Base-by-base conservation (phyloP, 768 basidiomycete species). In the Calvatia gigantea region DNA sequence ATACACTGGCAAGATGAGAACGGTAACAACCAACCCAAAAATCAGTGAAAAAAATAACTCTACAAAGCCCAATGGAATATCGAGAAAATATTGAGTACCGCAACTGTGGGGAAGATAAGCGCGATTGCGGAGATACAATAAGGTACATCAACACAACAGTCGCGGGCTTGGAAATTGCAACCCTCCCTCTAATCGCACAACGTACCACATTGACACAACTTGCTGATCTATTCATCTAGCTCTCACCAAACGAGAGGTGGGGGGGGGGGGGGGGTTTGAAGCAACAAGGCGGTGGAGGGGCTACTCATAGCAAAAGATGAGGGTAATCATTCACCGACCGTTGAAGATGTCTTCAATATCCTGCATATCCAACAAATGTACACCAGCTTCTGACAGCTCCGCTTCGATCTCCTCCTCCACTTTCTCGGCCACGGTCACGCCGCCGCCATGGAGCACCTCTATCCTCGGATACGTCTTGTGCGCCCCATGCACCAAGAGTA, bases 351-450 rank as follows among this genome's bases (percentile, higher is more conserved):
- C 76, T 5, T 73, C 73, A 6, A 87, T 64, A 65, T 86, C 83
- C 66, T 78, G 78, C 86, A 88, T 86, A 11, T 86, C 84, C 58
- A 89, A 65, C 44, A 88, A 32, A 62, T 75, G 70, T 17, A 84
- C 87, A 2, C 86, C 87, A 11, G 83, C 83, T 63, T 86, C 85
- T 67, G 87, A 84, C 23, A 89, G 67, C 70, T 87, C 83, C 2
- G 69, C 77, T 70, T 89, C 86, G 28, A 87, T 78, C 61, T 87
- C 82, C 9, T 64, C 67, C 72, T 83, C 80, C 28, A 88, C 77
- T 52, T 68, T 69, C 39, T 65, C 62, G 8, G 85, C 85, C 0
- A 73, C 67, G 0, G 83, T 86, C 25, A 78, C 64, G 5, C 80
- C 76, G 2, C 81, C 83, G 6, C 78, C 83, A 59, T 82, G 76